A percentile compares a stretch with the other conserved stretches of the same genome.
Evolutionary conservation across 306 rosid species (phyloP).

Genomic region (Neltuma alba): DNA sequence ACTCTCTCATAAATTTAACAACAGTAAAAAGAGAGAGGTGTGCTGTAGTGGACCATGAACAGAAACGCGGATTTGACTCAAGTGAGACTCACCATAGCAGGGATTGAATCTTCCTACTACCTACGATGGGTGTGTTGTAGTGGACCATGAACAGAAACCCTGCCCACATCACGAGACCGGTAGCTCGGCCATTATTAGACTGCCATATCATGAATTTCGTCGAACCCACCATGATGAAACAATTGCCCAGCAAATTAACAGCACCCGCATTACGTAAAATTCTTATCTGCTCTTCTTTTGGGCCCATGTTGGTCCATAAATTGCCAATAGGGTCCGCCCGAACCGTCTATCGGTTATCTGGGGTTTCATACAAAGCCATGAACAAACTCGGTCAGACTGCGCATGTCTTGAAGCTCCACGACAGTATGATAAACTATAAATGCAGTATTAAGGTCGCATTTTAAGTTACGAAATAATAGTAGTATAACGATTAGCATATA

Average conservation of each 20-base stretch:
- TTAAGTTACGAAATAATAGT: not conserved
- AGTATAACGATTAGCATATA: not conserved
- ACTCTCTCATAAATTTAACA: not conserved
- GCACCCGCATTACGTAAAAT: slow-evolving; percentile 34
- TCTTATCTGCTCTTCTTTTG: slow-evolving; percentile 68
- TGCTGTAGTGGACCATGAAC: too few relatives aligned
- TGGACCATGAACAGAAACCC: slow-evolving; percentile 2
- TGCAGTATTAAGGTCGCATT: not conserved
- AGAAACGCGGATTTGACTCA: not conserved
- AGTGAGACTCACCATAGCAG: not conserved
- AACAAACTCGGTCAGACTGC: slow-evolving; percentile 31
- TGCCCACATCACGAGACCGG: not conserved
- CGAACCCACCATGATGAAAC: slow-evolving; percentile 29
- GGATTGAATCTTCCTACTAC: not conserved
- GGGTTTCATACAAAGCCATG: slow-evolving; percentile 34
- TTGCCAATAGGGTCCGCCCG: slow-evolving; percentile 85
- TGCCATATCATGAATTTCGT: slow-evolving; percentile 8
- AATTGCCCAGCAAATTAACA: slow-evolving; percentile 34
- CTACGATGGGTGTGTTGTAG: not conserved
- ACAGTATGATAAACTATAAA: slow-evolving; percentile 16
- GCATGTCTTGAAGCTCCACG: slow-evolving; percentile 23
- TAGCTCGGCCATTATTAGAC: slow-evolving; percentile 26
- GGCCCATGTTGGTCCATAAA: slow-evolving; percentile 96
- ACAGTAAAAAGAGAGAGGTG: not conserved
- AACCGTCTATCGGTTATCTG: slow-evolving; percentile 89